Evolutionary conservation across 257 asterid genomes (phyloP).

Genomic region (Marsdenia floribunda): DNA sequence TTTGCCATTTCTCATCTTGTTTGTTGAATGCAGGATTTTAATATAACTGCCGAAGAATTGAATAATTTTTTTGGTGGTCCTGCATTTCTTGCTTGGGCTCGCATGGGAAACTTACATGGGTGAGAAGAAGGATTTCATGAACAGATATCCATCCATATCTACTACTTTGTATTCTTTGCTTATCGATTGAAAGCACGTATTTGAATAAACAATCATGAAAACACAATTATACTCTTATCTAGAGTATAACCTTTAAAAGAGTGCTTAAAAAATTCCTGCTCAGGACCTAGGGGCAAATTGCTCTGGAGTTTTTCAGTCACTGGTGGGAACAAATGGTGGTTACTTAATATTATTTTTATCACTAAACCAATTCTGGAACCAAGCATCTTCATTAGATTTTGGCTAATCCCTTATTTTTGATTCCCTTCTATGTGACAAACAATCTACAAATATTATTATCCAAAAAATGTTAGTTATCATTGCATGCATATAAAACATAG

Average conservation of each 20-base stretch:
- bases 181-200: background rate
- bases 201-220: background rate
- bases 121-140: constrained; percentile 19
- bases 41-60: constrained; percentile 58
- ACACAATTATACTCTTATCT: background rate
- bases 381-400: background rate
- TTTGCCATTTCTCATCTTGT: constrained; percentile 17
- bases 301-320: constrained; percentile 1
- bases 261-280: background rate
- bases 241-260: background rate
- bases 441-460: background rate
- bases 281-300: background rate
- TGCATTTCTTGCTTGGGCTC: constrained; percentile 99
- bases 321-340: background rate
- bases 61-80: constrained; percentile 94
- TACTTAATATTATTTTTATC: background rate
- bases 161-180: background rate
- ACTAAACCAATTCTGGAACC: background rate
- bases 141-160: background rate
- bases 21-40: constrained; percentile 52
- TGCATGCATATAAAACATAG: background rate
- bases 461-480: background rate
- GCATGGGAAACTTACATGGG: constrained; percentile 98
- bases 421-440: background rate
- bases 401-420: background rate